These are phyloP conservation scores for Naganishia onofrii DNA, from an alignment of 768 basidiomycete species.

Conservation along the genomic window DNA sequence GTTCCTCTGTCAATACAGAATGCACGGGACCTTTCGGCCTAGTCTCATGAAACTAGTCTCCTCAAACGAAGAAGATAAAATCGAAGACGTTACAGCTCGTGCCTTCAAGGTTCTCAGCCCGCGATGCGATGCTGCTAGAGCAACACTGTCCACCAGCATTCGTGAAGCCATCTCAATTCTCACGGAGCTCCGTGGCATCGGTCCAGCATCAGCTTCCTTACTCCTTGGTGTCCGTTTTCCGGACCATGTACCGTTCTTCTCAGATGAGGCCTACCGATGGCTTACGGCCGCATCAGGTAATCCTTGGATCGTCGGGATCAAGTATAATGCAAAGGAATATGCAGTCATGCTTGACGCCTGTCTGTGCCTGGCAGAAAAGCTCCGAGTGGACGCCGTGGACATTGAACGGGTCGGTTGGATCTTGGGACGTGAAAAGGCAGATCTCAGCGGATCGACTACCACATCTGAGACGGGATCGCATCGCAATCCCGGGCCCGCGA, in stretches of 20 bases:
- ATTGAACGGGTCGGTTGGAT: constrained; percentile 16
- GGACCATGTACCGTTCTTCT: constrained; percentile 24
- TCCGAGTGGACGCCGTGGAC: constrained; percentile 11
- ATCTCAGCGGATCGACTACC: not conserved
- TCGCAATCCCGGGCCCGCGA: too few relatives aligned
- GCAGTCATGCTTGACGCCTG: not conserved
- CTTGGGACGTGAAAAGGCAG: constrained; percentile 19
- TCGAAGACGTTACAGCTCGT: not conserved
- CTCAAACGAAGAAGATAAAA: constrained; percentile 5
- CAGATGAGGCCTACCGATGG: constrained; percentile 20
- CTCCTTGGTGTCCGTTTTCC: constrained; percentile 12
- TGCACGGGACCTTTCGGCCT: constrained; percentile 28
- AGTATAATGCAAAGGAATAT: constrained; percentile 26
- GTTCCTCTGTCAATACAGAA: too few relatives aligned
- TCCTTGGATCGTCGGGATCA: constrained; percentile 17
- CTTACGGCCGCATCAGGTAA: constrained; percentile 1
- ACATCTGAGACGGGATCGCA: not conserved
- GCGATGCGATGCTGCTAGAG: not conserved
- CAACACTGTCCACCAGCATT: not conserved
- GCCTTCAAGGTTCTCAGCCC: not conserved
- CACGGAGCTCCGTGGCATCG: constrained; percentile 24
- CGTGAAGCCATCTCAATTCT: constrained; percentile 9
- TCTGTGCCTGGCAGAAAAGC: not conserved
- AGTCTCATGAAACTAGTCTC: constrained; percentile 24
- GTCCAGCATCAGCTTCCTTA: constrained; percentile 25